A percentile compares a stretch with the other conserved stretches of the same genome.
phyloP scores from a whole-genome alignment of 768 basidiomycete genomes.

The Kwoniella dendrophila region DNA sequence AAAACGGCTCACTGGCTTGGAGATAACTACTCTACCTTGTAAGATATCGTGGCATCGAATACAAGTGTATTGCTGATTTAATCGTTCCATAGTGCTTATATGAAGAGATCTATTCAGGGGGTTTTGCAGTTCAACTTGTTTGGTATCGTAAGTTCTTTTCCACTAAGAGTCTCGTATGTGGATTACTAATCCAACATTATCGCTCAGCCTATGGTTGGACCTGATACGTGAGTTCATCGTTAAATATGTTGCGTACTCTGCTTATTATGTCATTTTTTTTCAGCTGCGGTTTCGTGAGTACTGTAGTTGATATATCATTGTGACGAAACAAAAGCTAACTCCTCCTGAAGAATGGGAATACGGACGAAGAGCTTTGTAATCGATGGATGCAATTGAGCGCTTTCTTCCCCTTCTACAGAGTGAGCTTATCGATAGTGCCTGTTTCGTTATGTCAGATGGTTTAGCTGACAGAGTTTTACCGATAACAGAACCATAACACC shows the following conservation, averaged over 20 bases:
- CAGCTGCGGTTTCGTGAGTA: conserved; percentile 23
- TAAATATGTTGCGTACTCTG: not conserved
- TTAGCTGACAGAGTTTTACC: conserved; percentile 3
- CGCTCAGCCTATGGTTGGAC: conserved; percentile 71
- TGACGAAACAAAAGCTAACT: not conserved
- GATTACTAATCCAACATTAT: not conserved
- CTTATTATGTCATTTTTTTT: not conserved
- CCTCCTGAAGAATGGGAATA: conserved; percentile 60
- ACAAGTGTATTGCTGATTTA: not conserved
- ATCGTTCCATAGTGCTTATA: conserved; percentile 60
- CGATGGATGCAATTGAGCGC: conserved; percentile 87
- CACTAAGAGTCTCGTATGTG: too few relatives aligned
- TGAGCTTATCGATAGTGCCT: not conserved
- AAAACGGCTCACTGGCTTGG: conserved; percentile 60
- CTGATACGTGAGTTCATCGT: conserved; percentile 73
- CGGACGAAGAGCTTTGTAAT: conserved; percentile 77
- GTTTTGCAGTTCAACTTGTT: conserved; percentile 80
- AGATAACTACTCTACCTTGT: conserved; percentile 73
- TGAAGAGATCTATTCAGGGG: conserved; percentile 72
- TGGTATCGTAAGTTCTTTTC: conserved; percentile 34
- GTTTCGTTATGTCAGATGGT: not conserved
- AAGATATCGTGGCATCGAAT: not conserved
- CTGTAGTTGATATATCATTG: not conserved
- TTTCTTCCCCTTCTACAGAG: conserved; percentile 75
- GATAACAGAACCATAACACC: conserved; percentile 62